phyloP scores from a whole-genome alignment of 805 yeast genomes.

The Tetrapisispora fleetii region DNA sequence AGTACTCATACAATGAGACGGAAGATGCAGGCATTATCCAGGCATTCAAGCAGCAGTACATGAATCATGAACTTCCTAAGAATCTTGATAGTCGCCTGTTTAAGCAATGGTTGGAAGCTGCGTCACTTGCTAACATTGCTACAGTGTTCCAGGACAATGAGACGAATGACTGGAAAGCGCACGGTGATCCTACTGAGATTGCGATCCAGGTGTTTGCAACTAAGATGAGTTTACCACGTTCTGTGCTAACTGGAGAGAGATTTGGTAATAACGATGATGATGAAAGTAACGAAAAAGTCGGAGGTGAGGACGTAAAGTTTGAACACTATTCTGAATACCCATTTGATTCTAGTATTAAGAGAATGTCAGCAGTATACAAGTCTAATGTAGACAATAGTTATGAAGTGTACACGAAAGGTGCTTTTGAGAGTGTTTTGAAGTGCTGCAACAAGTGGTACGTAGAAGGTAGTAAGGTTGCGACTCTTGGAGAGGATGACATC shows the following conservation, averaged over 20 bases:
- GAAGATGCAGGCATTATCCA: conserved; percentile 25
- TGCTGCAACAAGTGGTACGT: conserved; percentile 52
- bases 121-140: conserved; percentile 76
- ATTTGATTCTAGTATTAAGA: conserved; percentile 75
- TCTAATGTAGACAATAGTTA: conserved; percentile 45
- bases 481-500: conserved; percentile 43
- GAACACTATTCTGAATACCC: conserved; percentile 68
- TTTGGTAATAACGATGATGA: conserved; percentile 13
- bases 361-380: conserved; percentile 68
- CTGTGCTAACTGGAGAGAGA: conserved; percentile 32
- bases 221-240: conserved; percentile 44
- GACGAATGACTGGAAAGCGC: conserved; percentile 53
- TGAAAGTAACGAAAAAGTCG: conserved; percentile 37
- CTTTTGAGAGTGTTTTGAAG: conserved; percentile 62
- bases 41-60: conserved; percentile 16
- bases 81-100: conserved; percentile 23
- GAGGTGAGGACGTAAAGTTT: conserved; percentile 18
- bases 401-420: conserved; percentile 77
- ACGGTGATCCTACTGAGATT: conserved; percentile 85
- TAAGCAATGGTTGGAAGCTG: conserved; percentile 47
- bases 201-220: conserved; percentile 73
- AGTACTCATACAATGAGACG: conserved; percentile 21
- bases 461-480: conserved; percentile 40
- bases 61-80: conserved; percentile 9
- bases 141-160: conserved; percentile 43